A percentile compares a stretch with the other conserved stretches of the same genome.
phyloP scores from a whole-genome alignment of 805 yeast species.

The Phaffomyces thermotolerans region DNA sequence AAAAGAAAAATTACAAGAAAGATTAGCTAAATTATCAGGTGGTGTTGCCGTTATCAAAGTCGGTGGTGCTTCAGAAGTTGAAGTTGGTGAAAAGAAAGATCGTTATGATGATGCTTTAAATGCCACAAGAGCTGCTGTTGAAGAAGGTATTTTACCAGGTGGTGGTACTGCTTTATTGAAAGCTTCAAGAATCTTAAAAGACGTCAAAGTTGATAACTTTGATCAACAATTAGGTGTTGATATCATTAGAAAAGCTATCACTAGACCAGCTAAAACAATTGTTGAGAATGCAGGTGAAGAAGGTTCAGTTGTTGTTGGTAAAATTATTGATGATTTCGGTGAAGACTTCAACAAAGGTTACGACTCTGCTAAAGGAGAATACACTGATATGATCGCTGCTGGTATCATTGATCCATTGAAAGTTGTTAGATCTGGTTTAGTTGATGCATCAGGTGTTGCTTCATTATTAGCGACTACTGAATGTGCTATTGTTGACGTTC shows the following conservation, averaged over 20 bases:
- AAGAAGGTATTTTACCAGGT: slow-evolving; percentile 99
- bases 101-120: slow-evolving; percentile 98
- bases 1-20: slow-evolving; percentile 94
- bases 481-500: slow-evolving; percentile 97
- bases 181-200: slow-evolving; percentile 60
- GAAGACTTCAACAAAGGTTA: slow-evolving; percentile 85
- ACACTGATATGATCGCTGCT: slow-evolving; percentile 89
- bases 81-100: slow-evolving; percentile 99
- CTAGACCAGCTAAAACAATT: slow-evolving; percentile 94
- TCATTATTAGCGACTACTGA: slow-evolving; percentile 96
- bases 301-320: slow-evolving; percentile 95
- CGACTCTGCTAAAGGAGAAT: slow-evolving; percentile 90
- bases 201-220: slow-evolving; percentile 65
- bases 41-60: slow-evolving; percentile 99
- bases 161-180: slow-evolving; percentile 98
- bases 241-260: slow-evolving; percentile 88
- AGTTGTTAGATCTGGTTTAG: slow-evolving; percentile 94
- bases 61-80: slow-evolving; percentile 97
- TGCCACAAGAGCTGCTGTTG: slow-evolving; percentile 99
- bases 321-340: slow-evolving; percentile 47
- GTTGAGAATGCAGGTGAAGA: slow-evolving; percentile 98
- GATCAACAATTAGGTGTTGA: slow-evolving; percentile 98
- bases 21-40: slow-evolving; percentile 95
- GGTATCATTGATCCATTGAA: slow-evolving; percentile 99
- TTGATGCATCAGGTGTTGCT: slow-evolving; percentile 97